Conservation (phyloP, 2,329 filamentous ascomycete species). For the Alternaria dauci region DNA sequence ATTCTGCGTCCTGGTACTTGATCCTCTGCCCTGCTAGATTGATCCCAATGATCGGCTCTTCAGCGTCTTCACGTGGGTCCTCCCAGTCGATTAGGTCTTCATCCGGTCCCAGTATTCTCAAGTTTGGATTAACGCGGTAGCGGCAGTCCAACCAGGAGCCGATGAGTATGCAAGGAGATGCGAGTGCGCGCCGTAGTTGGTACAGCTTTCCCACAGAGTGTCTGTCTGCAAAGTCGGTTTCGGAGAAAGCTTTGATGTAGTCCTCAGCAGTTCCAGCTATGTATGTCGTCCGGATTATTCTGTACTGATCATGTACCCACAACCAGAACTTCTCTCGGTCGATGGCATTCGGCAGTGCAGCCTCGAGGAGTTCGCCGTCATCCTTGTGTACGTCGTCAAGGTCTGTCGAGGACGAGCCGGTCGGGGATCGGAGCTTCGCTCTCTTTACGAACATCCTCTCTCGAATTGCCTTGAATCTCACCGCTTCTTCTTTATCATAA, state of each 20-base stretch:
- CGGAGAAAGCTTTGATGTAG: not conserved
- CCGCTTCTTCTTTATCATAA: no score
- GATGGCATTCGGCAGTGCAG: not conserved
- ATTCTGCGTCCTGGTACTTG: fast-evolving
- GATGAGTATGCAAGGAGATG: not conserved
- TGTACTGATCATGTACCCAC: not conserved
- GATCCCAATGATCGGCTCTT: not conserved
- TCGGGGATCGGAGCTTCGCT: not conserved
- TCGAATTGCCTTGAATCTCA: no score
- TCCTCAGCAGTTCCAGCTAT: not conserved
- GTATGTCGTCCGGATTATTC: not conserved
- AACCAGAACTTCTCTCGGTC: not conserved
- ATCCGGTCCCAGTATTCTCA: not conserved
- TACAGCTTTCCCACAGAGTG: not conserved
- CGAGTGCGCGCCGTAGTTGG: fast-evolving
- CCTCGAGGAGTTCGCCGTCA: not conserved
- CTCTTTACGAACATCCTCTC: not conserved
- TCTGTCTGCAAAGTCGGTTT: not conserved
- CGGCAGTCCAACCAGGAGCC: not conserved
- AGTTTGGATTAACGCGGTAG: not conserved
- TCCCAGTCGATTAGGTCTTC: not conserved
- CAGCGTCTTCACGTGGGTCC: not conserved
- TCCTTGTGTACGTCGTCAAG: not conserved
- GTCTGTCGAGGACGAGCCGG: not conserved
- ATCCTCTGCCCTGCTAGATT: not conserved